Evolutionary conservation across 768 basidiomycete genomes (phyloP).

Genomic region (Leccinum disarticulatum): DNA sequence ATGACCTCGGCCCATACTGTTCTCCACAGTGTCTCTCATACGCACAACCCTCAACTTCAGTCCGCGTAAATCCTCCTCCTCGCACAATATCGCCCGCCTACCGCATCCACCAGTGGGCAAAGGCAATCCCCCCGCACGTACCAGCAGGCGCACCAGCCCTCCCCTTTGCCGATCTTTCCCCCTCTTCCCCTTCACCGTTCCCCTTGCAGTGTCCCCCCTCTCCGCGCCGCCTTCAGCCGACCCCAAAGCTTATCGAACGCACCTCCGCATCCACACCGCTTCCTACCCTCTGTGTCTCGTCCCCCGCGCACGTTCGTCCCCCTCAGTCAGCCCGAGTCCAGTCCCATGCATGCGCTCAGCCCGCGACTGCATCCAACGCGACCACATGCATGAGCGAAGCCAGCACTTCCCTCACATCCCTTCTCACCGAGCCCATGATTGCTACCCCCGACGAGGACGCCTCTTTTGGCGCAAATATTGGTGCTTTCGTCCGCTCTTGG

Average conservation of each 20-base stretch:
- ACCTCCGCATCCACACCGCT: constrained; percentile 31
- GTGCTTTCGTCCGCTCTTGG: constrained; percentile 36
- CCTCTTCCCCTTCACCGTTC: constrained; percentile 1
- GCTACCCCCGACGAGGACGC: constrained; percentile 41
- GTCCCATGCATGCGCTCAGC: constrained; percentile 34
- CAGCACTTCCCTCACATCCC: constrained; percentile 54
- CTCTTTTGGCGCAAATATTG: constrained; percentile 48
- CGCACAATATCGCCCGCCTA: constrained; percentile 2
- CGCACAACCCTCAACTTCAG: constrained; percentile 38
- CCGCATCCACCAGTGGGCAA: constrained; percentile 32
- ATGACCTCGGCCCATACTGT: constrained; percentile 49
- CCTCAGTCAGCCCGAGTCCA: constrained; percentile 32
- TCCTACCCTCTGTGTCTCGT: constrained; percentile 53
- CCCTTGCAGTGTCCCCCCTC: constrained; percentile 16
- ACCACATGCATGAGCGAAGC: constrained; percentile 36
- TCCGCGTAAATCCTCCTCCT: neutral
- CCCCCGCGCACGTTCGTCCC: constrained; percentile 33
- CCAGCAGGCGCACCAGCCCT: constrained; percentile 31
- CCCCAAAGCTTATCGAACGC: constrained; percentile 37
- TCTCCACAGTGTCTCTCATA: constrained; percentile 43
- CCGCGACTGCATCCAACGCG: constrained; percentile 38
- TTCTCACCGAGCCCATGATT: constrained; percentile 42
- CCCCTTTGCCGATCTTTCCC: constrained; percentile 26
- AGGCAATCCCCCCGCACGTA: constrained; percentile 32
- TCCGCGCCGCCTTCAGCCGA: constrained; percentile 27